Conservation (phyloP, 768 basidiomycete genomes). For the Collybia mongolica region DNA sequence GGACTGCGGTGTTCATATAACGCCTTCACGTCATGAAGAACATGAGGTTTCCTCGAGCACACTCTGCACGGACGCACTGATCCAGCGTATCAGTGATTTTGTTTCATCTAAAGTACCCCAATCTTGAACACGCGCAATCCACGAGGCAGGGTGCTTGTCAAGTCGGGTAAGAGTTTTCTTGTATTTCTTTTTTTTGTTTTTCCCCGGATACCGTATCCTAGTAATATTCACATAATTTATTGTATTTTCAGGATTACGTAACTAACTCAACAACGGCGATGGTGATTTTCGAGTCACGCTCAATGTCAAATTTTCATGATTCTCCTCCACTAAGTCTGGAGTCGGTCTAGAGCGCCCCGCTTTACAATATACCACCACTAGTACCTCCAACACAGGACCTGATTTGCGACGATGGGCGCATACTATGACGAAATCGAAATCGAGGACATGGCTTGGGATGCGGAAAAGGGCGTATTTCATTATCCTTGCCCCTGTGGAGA, state of each 20-base stretch:
- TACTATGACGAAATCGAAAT: conserved; percentile 98
- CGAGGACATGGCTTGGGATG: conserved; percentile 94
- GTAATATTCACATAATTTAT: not conserved
- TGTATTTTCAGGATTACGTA: not conserved
- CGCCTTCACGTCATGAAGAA: no score
- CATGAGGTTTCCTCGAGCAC: no score
- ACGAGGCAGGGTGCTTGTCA: not conserved
- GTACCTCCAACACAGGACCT: conserved; percentile 1
- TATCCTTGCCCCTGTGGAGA: conserved; percentile 98
- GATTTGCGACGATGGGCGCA: conserved; percentile 56
- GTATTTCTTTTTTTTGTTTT: no score
- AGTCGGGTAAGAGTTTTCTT: not conserved
- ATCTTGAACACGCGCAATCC: not conserved
- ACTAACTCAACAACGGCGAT: conserved; percentile 1
- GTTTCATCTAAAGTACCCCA: no score
- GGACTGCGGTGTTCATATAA: no score
- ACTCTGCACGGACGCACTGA: no score
- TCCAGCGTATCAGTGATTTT: no score
- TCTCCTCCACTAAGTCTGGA: conserved; percentile 3
- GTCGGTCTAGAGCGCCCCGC: not conserved
- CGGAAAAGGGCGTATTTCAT: conserved; percentile 80
- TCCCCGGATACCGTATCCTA: not conserved
- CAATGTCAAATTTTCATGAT: conserved; percentile 13
- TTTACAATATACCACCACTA: conserved; percentile 5
- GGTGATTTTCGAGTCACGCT: conserved; percentile 12